A percentile compares a stretch with the other conserved stretches of the same genome.
Evolutionary conservation across 2,329 filamentous ascomycete genomes (phyloP).

Genomic region (Fusarium oligoseptatum): DNA sequence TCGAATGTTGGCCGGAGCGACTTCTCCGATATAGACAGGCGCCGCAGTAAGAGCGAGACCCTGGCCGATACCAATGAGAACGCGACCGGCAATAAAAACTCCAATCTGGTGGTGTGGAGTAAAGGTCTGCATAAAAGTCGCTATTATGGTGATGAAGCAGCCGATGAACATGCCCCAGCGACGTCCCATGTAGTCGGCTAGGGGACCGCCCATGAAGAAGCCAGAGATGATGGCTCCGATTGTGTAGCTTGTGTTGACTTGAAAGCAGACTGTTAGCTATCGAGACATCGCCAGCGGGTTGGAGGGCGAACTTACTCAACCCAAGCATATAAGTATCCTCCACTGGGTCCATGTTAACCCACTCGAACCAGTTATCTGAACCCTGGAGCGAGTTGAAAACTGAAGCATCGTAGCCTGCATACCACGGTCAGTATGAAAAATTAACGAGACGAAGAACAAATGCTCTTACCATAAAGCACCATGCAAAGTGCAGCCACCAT

Average conservation of each 20-base stretch:
- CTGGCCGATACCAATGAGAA: conserved; percentile 76
- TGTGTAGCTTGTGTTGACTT: conserved; percentile 74
- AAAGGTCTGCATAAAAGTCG: conserved; percentile 77
- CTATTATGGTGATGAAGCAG: conserved; percentile 72
- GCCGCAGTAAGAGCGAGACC: conserved; percentile 76
- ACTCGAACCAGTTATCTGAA: conserved; percentile 72
- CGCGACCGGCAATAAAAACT: conserved; percentile 75
- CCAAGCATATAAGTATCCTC: conserved; percentile 54
- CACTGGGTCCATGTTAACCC: conserved; percentile 62
- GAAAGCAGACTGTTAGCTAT: neutral
- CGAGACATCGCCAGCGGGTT: neutral
- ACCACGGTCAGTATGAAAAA: too few relatives aligned
- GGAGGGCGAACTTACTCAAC: neutral
- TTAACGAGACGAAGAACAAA: too few relatives aligned
- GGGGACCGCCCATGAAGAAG: conserved; percentile 61
- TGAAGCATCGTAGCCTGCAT: conserved; percentile 70
- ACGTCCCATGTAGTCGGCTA: neutral
- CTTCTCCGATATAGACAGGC: conserved; percentile 77
- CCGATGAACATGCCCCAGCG: conserved; percentile 70
- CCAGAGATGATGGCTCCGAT: conserved; percentile 76
- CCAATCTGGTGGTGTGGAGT: conserved; percentile 70
- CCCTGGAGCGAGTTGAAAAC: conserved; percentile 78
- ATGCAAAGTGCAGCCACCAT: conserved; percentile 74
- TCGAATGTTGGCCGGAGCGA: conserved; percentile 72
- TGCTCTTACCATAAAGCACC: conserved; percentile 70